Evolutionary conservation across 2,329 filamentous ascomycete genomes (phyloP), one percentile per base, ranked within the genome.

Genomic region (Cercospora zeae-maydis): DNA sequence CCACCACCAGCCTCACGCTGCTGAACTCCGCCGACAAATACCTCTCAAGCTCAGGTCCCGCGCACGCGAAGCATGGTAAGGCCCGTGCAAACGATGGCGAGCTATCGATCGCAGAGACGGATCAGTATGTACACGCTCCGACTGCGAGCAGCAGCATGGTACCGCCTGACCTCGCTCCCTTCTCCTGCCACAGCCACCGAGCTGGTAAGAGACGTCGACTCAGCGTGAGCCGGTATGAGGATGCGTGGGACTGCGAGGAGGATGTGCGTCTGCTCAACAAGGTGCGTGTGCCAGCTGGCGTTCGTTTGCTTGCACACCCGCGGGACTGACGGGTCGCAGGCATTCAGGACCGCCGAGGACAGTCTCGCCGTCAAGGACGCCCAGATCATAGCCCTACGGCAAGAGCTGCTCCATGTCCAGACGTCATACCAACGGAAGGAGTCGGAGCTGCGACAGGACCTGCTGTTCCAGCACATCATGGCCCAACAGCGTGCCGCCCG

Each of bases 381-480:
- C 27, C 56, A 58, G 27, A 37, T 59, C 19, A 45, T 33, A 7
- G 42, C 45, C n/a, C 57, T 59, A 7, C 57, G 21, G 33, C 45
- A 59, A 27, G 57, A 59, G 16, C 45, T 59, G 11, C 19, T 39
- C 1, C 30, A 39, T 27, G 24, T 19, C 5, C 49, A 37, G 34
- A 53, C 45, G 6, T 27, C 19, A 2, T 42, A 52, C n/a, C 42
- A 53, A 13, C 57, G 57, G 14, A 37, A 39, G 21, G 57, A 59
- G n/a, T 52, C 31, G 4, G 31, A 59, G 45, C 21, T 59, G 13
- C 57, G 61, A 21, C 63, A 64, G 37, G 59, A 64, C 37, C 54
- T 64, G 24, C 49, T 59, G 4, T 64, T 64, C 37, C 31, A 36
- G 21, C 49, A 56, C 27, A 49, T 62, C 14, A 54, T 59, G 30